Evolutionary conservation across 2,329 filamentous ascomycete genomes (phyloP).

Genomic region (Colletotrichum trifolii): DNA sequence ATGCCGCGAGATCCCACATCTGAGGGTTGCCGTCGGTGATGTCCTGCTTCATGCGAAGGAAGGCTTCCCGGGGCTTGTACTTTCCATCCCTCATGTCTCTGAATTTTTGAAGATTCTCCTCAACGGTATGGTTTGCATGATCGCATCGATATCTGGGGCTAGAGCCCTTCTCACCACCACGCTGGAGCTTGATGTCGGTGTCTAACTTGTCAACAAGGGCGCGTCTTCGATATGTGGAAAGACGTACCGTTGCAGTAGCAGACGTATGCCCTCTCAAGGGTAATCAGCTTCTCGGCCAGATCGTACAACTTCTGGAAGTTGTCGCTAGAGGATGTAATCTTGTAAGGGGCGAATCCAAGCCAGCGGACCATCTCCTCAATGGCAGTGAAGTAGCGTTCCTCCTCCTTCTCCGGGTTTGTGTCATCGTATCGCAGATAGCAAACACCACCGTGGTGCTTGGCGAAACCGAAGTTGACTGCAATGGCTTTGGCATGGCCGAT

Average conservation of each 20-base stretch:
- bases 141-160: constrained; percentile 81
- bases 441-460: constrained; percentile 79
- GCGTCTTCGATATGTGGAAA: too few relatives aligned
- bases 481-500: constrained; percentile 97
- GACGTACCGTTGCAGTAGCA: constrained; percentile 79
- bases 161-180: constrained; percentile 79
- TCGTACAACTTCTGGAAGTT: constrained; percentile 91
- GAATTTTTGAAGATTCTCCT: constrained; percentile 85
- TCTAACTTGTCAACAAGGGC: constrained; percentile 54
- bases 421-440: constrained; percentile 83
- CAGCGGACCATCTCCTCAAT: constrained; percentile 90
- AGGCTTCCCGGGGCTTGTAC: constrained; percentile 85
- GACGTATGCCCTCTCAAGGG: constrained; percentile 78
- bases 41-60: constrained; percentile 93
- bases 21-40: constrained; percentile 87
- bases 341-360: constrained; percentile 69
- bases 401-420: constrained; percentile 93
- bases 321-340: constrained; percentile 89
- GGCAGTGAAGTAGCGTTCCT: constrained; percentile 88
- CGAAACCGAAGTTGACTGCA: constrained; percentile 96
- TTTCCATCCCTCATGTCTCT: constrained; percentile 91
- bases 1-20: constrained; percentile 96
- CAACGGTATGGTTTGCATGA: constrained; percentile 79
- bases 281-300: constrained; percentile 86
- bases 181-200: constrained; percentile 85